Percentiles rank a stretch among this genome's conserved stretches.
Evolutionary conservation across 2,329 filamentous ascomycete species (phyloP).

Genomic region (Fusarium sp.): DNA sequence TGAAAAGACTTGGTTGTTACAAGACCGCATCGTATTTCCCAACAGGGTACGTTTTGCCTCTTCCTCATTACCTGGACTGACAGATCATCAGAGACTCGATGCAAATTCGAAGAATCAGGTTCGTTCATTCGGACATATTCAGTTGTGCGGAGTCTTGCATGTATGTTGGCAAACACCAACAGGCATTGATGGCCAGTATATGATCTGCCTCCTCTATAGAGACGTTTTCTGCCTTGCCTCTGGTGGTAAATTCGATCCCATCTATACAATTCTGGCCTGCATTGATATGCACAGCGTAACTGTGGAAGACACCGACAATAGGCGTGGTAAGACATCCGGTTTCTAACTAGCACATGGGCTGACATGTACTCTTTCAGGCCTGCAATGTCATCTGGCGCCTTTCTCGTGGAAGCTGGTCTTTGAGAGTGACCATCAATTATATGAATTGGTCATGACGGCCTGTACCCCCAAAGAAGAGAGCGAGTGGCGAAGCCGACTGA

Average conservation of each 20-base stretch:
- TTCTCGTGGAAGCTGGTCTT: constrained; percentile 95
- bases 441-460: constrained; percentile 88
- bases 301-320: constrained; percentile 81
- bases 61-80: background rate
- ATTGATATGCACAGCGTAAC: constrained; percentile 75
- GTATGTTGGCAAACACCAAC: constrained; percentile 82
- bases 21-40: constrained; percentile 82
- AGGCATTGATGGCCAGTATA: constrained; percentile 80
- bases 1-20: constrained; percentile 86
- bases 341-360: background rate
- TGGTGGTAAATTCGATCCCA: constrained; percentile 71
- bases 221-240: constrained; percentile 83
- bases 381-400: constrained; percentile 88
- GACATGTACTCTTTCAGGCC: constrained; percentile 64
- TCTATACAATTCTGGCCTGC: constrained; percentile 81
- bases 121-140: constrained; percentile 82
- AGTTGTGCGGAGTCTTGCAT: constrained; percentile 85
- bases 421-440: constrained; percentile 79
- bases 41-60: constrained; percentile 69
- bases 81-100: constrained; percentile 59
- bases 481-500: constrained; percentile 81
- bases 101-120: constrained; percentile 74
- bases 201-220: constrained; percentile 87
- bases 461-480: constrained; percentile 84
- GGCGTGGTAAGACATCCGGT: constrained; percentile 68